Evolutionary conservation across 2,329 filamentous ascomycete species (phyloP), one percentile per base, ranked within the genome.

Genomic region (Grosmannia penicillata): DNA sequence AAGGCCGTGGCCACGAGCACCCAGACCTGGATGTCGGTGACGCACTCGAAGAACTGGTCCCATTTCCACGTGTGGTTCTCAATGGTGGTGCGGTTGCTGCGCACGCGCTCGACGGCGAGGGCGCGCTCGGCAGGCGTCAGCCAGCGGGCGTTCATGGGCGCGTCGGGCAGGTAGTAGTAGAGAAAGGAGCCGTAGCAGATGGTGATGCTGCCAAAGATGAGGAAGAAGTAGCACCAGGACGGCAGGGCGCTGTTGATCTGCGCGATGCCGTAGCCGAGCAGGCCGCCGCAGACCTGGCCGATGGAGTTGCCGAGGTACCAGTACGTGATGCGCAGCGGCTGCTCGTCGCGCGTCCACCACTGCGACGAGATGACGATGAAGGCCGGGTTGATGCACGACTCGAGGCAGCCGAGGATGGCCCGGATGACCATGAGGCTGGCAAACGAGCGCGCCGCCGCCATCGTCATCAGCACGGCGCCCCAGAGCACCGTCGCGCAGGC

Each of bases 291-390:
- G 17, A 56, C 49, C 39, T 67, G 68, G 1, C 65, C 65, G 0
- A 72, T 45, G 0, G 63, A 60, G 39, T 56, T 52, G 17, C 51
- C 48, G 38, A 51, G 49, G 37, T 66, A 68, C 43, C 47, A 46
- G 2, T 38, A 39, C 6, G 37, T 41, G 23, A 45, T 32, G 11
- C 35, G 30, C 29, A 18, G 28, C 6, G 39, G 35, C 30, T 41
- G 39, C 26, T 41, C 39, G 6, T 24, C 23, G 8, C 36, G 27
- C 11, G 46, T 54, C 38, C 54, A 56, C 51, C 53, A 56, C 49
- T 52, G 51, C 18, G 46, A 46, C 15, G 53, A 43, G 10, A 56
- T 47, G 14, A 57, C 41, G 19, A 56, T 48, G 45, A 54, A 46
- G 55, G 47, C 48, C 6, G 48, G 51, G 15, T 49, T 45, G 25